A percentile compares a stretch with the other conserved stretches of the same genome.
Conservation (phyloP, 768 basidiomycete species). For the Hortiboletus campestris region DNA sequence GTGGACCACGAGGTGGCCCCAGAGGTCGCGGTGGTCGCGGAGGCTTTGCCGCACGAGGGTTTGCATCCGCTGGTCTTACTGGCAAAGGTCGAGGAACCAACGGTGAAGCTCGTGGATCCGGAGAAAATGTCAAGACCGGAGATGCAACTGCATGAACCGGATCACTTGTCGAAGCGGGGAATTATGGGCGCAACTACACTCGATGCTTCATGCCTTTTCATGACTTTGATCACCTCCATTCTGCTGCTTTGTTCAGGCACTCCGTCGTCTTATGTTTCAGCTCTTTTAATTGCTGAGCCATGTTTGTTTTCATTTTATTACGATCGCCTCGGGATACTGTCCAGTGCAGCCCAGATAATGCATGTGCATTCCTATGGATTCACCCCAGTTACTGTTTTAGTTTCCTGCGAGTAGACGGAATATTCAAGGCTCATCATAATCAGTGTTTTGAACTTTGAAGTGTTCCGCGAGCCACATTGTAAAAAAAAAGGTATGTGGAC, state of each 20-base stretch:
- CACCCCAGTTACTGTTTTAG: background rate
- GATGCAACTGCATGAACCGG: conserved; percentile 25
- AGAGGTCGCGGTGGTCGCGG: conserved; percentile 51
- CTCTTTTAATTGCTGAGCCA: conserved; percentile 21
- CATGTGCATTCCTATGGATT: conserved; percentile 19
- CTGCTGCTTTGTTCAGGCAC: conserved; percentile 9
- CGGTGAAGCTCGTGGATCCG: conserved; percentile 29
- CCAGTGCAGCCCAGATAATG: conserved; percentile 17
- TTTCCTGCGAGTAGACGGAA: background rate
- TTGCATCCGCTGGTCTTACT: conserved; percentile 69
- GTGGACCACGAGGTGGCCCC: conserved; percentile 47
- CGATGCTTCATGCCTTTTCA: conserved; percentile 20
- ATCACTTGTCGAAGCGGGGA: conserved; percentile 16
- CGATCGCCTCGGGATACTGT: conserved; percentile 19
- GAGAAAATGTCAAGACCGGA: conserved; percentile 27
- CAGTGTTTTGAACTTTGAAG: background rate
- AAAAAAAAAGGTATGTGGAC: background rate
- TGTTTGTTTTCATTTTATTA: conserved; percentile 22
- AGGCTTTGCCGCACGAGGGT: conserved; percentile 57
- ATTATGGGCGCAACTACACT: conserved; percentile 15
- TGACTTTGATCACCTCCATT: conserved; percentile 11
- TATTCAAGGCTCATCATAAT: background rate
- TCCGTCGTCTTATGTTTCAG: conserved; percentile 9
- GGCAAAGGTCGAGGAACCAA: conserved; percentile 30
- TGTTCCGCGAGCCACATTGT: background rate